Percentiles rank a stretch among this genome's conserved stretches.
These are phyloP conservation scores for Agrostemma githago DNA, from an alignment of 148 eudicot genomes.

Conservation along the genomic window DNA sequence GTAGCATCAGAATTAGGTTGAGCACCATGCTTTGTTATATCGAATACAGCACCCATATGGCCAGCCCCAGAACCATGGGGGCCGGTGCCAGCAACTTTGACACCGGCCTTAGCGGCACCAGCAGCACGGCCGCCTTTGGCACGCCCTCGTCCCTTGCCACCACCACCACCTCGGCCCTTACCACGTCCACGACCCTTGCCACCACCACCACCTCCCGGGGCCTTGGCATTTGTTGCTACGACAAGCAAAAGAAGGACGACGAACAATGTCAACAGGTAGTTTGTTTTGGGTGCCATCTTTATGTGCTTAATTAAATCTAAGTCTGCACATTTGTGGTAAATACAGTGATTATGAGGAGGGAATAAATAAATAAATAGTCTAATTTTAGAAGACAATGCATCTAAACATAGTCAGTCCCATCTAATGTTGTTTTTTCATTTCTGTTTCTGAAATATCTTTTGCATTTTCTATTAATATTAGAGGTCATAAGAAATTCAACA, in stretches of 20 bases:
- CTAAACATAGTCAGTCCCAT: conserved; percentile 8
- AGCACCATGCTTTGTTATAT: conserved; percentile 27
- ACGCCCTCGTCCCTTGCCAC: background rate
- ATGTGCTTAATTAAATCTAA: background rate
- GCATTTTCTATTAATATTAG: background rate
- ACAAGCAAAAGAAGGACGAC: conserved; percentile 7
- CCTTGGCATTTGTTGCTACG: conserved; percentile 1
- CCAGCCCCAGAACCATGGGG: background rate
- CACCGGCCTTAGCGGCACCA: background rate
- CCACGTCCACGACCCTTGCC: background rate
- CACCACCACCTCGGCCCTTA: conserved; percentile 4
- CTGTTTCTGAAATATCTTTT: conserved; percentile 8
- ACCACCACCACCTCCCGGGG: conserved; percentile 2
- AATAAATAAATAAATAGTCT: background rate
- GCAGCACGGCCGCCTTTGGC: background rate
- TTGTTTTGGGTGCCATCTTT: conserved; percentile 8
- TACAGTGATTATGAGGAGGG: background rate
- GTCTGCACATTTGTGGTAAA: conserved; percentile 9
- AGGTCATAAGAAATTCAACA: background rate
- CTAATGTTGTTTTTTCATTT: background rate
- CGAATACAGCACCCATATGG: conserved; percentile 2
- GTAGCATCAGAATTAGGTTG: conserved; percentile 32
- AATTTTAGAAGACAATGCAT: background rate
- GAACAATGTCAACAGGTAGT: background rate
- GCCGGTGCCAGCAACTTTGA: background rate